A percentile compares a stretch with the other conserved stretches of the same genome.
Conservation (phyloP, 176 grass and related monocot genomes). For the Aegilops tauschii region DNA sequence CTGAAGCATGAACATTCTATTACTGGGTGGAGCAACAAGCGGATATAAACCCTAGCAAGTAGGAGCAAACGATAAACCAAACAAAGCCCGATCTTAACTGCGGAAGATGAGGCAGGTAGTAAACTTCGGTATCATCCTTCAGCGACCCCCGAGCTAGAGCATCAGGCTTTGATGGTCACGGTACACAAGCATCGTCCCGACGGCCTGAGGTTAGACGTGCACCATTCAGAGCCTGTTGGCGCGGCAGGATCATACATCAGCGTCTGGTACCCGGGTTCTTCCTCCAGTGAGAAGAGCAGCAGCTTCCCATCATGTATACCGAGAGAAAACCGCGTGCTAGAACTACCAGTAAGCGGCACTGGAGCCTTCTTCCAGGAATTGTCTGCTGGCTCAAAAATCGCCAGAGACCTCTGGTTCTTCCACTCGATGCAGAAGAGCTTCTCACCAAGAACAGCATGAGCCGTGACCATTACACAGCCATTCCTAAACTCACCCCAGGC, state of each 20-base stretch:
- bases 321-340: conserved; percentile 59
- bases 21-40: neutral
- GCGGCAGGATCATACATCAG: conserved; percentile 78
- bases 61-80: neutral
- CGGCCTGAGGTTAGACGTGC: conserved; percentile 58
- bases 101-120: neutral
- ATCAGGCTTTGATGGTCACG: conserved; percentile 79
- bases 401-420: conserved; percentile 76
- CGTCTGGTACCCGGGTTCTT: conserved; percentile 62
- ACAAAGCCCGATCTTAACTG: neutral
- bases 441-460: conserved; percentile 58
- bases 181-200: conserved; percentile 60
- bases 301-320: conserved; percentile 63
- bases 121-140: neutral
- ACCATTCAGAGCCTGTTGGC: conserved; percentile 63
- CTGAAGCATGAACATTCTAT: neutral
- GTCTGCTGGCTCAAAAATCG: conserved; percentile 64
- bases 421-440: conserved; percentile 88
- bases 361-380: conserved; percentile 63
- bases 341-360: conserved; percentile 78
- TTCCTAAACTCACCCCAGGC: conserved; percentile 74
- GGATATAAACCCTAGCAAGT: neutral
- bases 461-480: conserved; percentile 84
- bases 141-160: neutral
- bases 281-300: conserved; percentile 61